Evolutionary conservation across 108 stramenopile species (phyloP), one percentile per base, ranked within the genome.

Genomic region (Pseudonitzschia delicatissima): DNA sequence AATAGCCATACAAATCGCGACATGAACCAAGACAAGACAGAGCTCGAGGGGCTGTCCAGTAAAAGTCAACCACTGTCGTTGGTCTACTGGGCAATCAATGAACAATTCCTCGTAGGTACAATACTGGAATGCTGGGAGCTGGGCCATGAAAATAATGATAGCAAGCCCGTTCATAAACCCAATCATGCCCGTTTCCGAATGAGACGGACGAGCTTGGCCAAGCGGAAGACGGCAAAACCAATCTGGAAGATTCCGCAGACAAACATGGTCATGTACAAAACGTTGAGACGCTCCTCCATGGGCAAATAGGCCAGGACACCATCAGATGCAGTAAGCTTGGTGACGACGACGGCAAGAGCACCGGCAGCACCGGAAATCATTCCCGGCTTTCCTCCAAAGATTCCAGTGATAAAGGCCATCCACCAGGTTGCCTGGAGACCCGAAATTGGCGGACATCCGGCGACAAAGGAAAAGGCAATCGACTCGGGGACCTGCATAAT

Each of bases 401-500:
- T 55, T 8, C 81, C 79, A 20, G 81, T 82, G 36, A 79, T 67
- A 32, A 68, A 42, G 0, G 79, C 84, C 81, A 82, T 79, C 74
- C 75, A 80, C 47, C 73, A 84, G 12, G 83, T 78, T 11, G 83
- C 76, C n/a, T 80, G 82, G 52, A 85, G 51, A 25, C 84, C 84
- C 18, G 50, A 63, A 21, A 82, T 31, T 2, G 84, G 84, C 5
- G 75, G 73, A 36, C 82, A 76, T 25, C 84, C 84, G 28, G 84
- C 84, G 12, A 85, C 79, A 53, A 85, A 82, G 28, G 68, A 70
- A 50, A 85, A 85, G 18, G 84, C 78, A 44, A 85, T 77, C 12
- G 76, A 69, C 60, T 85, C 84, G 4, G 84, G 84, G 34, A 85
- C 81, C 53, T 85, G 81, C 76, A 80, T 80, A 49, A 85, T 72